A percentile compares a stretch with the other conserved stretches of the same genome.
These are phyloP conservation scores for Trichoderma breve DNA, from an alignment of 2,329 filamentous ascomycete species.

Conservation along the genomic window DNA sequence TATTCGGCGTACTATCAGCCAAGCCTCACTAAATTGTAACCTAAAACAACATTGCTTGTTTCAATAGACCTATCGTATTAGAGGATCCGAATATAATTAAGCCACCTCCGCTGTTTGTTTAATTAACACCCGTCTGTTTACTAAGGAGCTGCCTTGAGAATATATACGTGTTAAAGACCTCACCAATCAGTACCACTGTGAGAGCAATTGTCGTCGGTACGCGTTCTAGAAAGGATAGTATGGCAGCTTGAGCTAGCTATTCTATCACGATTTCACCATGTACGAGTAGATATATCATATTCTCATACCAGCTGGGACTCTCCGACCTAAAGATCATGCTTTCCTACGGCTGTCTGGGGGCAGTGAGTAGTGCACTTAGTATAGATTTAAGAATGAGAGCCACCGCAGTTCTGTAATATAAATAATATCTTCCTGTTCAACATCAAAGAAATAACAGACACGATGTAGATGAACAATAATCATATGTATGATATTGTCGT, in stretches of 20 bases:
- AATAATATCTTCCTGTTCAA: not conserved
- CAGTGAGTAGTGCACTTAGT: not conserved
- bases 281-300: not conserved
- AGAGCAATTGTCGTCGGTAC: not conserved
- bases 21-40: not conserved
- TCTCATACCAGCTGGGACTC: not conserved
- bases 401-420: not conserved
- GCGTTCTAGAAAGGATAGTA: not conserved
- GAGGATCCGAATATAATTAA: not conserved
- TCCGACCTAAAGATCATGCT: not conserved
- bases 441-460: not conserved
- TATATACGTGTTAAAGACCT: not conserved
- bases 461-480: not conserved
- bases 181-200: not conserved
- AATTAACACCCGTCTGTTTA: not conserved
- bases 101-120: not conserved
- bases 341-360: not conserved
- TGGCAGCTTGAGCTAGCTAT: not conserved
- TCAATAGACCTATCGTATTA: not conserved
- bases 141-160: not conserved
- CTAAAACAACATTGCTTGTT: not conserved
- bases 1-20: not conserved
- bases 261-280: not conserved
- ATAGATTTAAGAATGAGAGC: not conserved
- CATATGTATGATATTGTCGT: too few relatives aligned